These are phyloP conservation scores for Saprolegnia parasitica DNA, from an alignment of 352 stramenopile species.

Conservation along the genomic window DNA sequence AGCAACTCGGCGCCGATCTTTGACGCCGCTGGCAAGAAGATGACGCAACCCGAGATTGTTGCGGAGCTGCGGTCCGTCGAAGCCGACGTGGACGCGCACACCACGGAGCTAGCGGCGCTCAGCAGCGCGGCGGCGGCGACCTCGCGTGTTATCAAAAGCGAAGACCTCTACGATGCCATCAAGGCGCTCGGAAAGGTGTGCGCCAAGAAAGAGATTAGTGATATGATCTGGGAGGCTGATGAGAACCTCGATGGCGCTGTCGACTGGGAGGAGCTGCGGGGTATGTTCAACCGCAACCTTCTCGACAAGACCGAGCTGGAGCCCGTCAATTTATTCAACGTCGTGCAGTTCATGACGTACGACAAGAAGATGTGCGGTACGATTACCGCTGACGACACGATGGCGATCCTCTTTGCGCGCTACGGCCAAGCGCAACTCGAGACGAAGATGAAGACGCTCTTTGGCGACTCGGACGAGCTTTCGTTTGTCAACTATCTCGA, in stretches of 20 bases:
- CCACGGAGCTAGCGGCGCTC: constrained; percentile 44
- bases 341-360: constrained; percentile 98
- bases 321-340: constrained; percentile 93
- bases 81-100: constrained; percentile 47
- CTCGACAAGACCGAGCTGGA: constrained; percentile 94
- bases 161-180: constrained; percentile 92
- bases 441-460: constrained; percentile 88
- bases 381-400: constrained; percentile 96
- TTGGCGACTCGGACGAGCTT: constrained; percentile 81
- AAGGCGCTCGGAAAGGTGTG: constrained; percentile 90
- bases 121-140: constrained; percentile 37
- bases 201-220: constrained; percentile 93
- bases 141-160: constrained; percentile 79
- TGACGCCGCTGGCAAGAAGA: constrained; percentile 73
- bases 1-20: constrained; percentile 62
- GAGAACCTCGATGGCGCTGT: constrained; percentile 94
- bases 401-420: constrained; percentile 96
- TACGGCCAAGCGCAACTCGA: constrained; percentile 87
- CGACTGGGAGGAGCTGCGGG: constrained; percentile 93
- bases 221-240: constrained; percentile 99
- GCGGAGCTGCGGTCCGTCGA: constrained; percentile 66
- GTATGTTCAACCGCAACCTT: constrained; percentile 97
- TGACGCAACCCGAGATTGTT: constrained; percentile 74
- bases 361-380: constrained; percentile 92
- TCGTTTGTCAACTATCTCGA: constrained; percentile 78